These are phyloP conservation scores for Aureobasidium subglaciale DNA, from an alignment of 2,329 filamentous ascomycete genomes.

Conservation along the genomic window DNA sequence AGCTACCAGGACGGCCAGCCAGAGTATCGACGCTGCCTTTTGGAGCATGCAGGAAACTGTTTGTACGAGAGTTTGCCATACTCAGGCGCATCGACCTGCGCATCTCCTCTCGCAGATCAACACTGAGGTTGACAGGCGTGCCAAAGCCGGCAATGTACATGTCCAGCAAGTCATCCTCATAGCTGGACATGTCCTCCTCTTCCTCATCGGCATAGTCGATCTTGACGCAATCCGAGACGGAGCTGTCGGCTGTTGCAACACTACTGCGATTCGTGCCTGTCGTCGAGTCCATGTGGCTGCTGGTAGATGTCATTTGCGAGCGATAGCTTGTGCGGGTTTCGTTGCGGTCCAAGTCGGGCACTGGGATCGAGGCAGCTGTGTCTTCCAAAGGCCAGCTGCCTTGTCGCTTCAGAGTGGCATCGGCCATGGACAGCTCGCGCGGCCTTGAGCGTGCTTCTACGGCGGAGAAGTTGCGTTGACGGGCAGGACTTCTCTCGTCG, in stretches of 20 bases:
- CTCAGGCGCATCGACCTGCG: slow-evolving; percentile 5
- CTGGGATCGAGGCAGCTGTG: background rate
- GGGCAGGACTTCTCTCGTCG: background rate
- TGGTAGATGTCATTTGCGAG: slow-evolving; percentile 51
- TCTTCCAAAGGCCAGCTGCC: slow-evolving; percentile 13
- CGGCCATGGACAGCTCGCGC: background rate
- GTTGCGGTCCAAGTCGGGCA: slow-evolving; percentile 19
- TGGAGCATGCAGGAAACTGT: background rate
- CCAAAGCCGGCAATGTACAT: slow-evolving; percentile 54
- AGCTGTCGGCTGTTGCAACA: slow-evolving; percentile 71
- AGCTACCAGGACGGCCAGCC: background rate
- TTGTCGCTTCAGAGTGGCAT: background rate
- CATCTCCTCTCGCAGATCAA: slow-evolving; percentile 1
- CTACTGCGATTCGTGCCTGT: slow-evolving; percentile 77
- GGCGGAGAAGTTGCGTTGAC: slow-evolving; percentile 1
- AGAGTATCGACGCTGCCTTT: background rate
- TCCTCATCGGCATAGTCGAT: slow-evolving; percentile 37
- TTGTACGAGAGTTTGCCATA: slow-evolving; percentile 3
- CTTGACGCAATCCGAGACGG: slow-evolving; percentile 62
- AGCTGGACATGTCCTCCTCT: slow-evolving; percentile 42
- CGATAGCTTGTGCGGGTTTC: slow-evolving; percentile 52
- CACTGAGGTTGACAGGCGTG: slow-evolving; percentile 17
- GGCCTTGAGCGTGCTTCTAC: background rate
- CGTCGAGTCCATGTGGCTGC: slow-evolving; percentile 50
- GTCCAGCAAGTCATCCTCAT: slow-evolving; percentile 45